Conservation (phyloP, 139 green algal species). For the Chlorella sp. region DNA sequence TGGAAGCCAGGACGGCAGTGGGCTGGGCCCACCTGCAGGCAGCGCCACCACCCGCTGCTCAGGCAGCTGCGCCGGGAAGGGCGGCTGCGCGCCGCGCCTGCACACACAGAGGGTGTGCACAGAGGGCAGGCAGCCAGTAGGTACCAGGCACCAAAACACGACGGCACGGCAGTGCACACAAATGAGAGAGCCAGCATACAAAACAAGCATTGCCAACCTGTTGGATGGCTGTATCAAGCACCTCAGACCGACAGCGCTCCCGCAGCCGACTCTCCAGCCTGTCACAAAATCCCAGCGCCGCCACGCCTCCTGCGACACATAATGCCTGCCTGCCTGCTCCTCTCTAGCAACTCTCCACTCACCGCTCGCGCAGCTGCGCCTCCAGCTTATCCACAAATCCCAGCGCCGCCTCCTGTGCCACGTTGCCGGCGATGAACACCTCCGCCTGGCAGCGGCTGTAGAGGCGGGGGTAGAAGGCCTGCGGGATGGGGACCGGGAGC, state of each 20-base stretch:
- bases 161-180: neutral
- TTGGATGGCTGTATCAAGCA: too few relatives aligned
- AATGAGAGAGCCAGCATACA: too few relatives aligned
- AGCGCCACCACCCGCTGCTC: slow-evolving; percentile 61
- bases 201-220: too few relatives aligned
- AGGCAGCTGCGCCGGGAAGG: slow-evolving; percentile 52
- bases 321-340: too few relatives aligned
- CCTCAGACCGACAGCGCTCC: too few relatives aligned
- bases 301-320: too few relatives aligned
- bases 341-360: neutral
- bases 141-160: neutral
- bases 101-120: neutral
- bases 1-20: too few relatives aligned
- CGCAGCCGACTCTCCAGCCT: too few relatives aligned
- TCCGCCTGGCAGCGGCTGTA: slow-evolving; percentile 29
- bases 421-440: slow-evolving; percentile 17
- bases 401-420: neutral
- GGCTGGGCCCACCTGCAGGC: slow-evolving; percentile 25
- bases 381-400: slow-evolving; percentile 24
- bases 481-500: neutral
- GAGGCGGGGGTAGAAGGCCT: slow-evolving; percentile 42
- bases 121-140: neutral
- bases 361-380: slow-evolving; percentile 27
- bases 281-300: too few relatives aligned
- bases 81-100: slow-evolving; percentile 24